Base-by-base conservation (phyloP, 495 filamentous ascomycete species). In the Penicillium paxilli region DNA sequence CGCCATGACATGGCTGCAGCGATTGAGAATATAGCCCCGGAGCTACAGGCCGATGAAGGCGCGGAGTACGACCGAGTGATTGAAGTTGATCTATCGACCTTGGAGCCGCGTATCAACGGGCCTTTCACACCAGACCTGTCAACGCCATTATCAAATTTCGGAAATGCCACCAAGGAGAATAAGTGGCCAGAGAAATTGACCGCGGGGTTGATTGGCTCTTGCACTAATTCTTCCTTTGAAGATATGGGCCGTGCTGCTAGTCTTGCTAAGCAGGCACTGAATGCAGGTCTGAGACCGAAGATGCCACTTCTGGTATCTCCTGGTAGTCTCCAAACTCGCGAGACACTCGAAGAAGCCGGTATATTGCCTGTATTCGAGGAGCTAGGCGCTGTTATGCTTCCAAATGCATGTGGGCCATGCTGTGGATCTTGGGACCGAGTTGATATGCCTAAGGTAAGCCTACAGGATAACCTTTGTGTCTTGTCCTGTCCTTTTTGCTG, bases 51-150 rank as follows among this genome's bases (percentile, higher is more conserved):
- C 33, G 65, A 80, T 51, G 86, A 86, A 60, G 91, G 95, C 59
- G 78, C 91, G 66, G 89, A 90, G 55, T 96, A 94, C 69, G 90
- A 96, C 66, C 82, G 93, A 68, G 67, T 94, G 50, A 86, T 96
- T 59, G 91, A 95, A 74, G 82, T 96, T 70, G 89, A 94, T 73
- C 81, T 96, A 28, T 83, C 76, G 35, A 85, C 90, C 63, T 84
- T 96, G 33, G 91, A 96, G 75, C 91, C 91, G 10, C 91, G 95
- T 65, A 90, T 96, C 74, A 96, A 96, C 73, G 91, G 91, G 41
- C 91, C 91, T 24, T 95, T 93, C 79, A 96, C 91, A 9, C 91
- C 91, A 28, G 91, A 96, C 83, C 83, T 96, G 68, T 89, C 90
- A 22, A 30, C 28, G 9, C 28, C 28, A 30, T 8, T 30, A 8